Percentiles rank a stretch among this genome's conserved stretches.
These are phyloP conservation scores for Fusarium foetens DNA, from an alignment of 2,329 filamentous ascomycete species.

Conservation along the genomic window DNA sequence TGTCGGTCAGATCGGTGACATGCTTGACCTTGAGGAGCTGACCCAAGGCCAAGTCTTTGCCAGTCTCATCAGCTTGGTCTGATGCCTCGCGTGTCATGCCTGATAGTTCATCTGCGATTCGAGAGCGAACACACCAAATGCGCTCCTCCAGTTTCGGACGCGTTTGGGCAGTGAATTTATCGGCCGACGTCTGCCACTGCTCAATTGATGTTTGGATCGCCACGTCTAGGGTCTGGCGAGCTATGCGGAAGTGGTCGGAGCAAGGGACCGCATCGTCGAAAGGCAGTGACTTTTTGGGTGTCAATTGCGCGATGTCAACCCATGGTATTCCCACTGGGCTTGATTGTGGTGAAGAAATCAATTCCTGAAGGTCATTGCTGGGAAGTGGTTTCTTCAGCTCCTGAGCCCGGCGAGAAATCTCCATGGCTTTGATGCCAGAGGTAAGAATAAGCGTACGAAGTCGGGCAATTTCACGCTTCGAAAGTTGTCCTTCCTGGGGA, in stretches of 20 bases:
- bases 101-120: conserved; percentile 64
- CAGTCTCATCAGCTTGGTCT: conserved; percentile 83
- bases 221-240: conserved; percentile 61
- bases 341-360: conserved; percentile 38
- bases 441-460: conserved; percentile 79
- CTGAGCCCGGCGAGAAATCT: conserved; percentile 75
- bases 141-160: conserved; percentile 62
- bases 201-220: conserved; percentile 61
- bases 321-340: conserved; percentile 48
- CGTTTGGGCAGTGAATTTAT: conserved; percentile 67
- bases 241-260: conserved; percentile 61
- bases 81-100: conserved; percentile 73
- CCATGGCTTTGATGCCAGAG: conserved; percentile 89
- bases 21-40: conserved; percentile 84
- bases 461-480: conserved; percentile 81
- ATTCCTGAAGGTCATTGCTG: conserved; percentile 25
- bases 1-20: conserved; percentile 80
- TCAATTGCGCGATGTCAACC: conserved; percentile 57
- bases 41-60: conserved; percentile 77
- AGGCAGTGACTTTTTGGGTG: conserved; percentile 48
- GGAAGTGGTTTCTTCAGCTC: conserved; percentile 53
- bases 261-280: conserved; percentile 52
- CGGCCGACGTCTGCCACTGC: conserved; percentile 68
- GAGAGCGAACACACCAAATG: conserved; percentile 59
- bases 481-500: conserved; percentile 55